Evolutionary conservation across 1,284 basidiomycete species (phyloP), one percentile per base, ranked within the genome.

Genomic region (Leccinum huronense): DNA sequence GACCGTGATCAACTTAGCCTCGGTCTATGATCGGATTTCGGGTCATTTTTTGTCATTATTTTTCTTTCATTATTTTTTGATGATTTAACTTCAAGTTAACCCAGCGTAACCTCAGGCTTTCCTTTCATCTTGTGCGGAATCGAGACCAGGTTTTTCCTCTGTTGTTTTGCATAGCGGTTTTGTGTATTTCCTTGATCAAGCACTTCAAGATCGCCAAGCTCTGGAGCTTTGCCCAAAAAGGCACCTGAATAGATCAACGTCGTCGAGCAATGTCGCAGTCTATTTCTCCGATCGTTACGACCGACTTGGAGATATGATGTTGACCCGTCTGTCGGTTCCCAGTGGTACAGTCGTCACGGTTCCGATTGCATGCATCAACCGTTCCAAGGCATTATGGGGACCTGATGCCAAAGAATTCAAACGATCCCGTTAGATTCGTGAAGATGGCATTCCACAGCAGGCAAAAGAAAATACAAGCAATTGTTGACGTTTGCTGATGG

Each of bases 401-500:
- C 67, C 72, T 5, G 75, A 77, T 56, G 76, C 77, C 4, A 72
- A 73, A 54, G 55, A 67, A n/a, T 80, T 77, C 71, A 65, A 65
- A 1, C 68, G 66, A 3, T 56, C 58, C 2, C 66, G 68, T 5
- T 68, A 68, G 65, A 54, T 68, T 33, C 34, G 4, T 7, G 36
- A 61, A 31, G 62, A 61, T 5, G 64, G 63, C 1, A 73, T 71
- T 23, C 63, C 65, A 10, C 36, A 1, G 7, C 19, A 38, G 30
- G 72, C 75, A 59, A 76, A 74, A 71, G 75, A 80, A 55, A 71
- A 0, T 70, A 81, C 66, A 70, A 76, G 33, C 75, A 81, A 68
- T 64, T 84, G 33, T 73, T 84, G 67, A 82, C 81, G 1, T 86
- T 86, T 63, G 75, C 78, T 0, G 81, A 81, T 68, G 83, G 84